Evolutionary conservation across 768 basidiomycete species (phyloP).

Genomic region (Rhodotorula toruloides): DNA sequence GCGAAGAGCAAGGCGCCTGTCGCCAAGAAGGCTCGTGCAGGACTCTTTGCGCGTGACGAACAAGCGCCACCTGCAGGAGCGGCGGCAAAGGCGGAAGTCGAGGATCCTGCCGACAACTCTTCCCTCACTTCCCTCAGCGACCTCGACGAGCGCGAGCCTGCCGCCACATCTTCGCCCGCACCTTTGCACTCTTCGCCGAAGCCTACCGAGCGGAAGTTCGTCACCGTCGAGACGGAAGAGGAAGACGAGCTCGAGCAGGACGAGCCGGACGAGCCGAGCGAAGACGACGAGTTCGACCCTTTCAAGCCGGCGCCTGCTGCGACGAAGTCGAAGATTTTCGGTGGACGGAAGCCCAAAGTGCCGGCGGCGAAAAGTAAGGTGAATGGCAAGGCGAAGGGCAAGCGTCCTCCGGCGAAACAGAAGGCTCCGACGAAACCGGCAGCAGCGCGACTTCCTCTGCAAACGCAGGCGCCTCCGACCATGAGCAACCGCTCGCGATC

Average conservation of each 20-base stretch:
- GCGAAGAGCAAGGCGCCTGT: not conserved
- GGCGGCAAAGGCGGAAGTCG: not conserved
- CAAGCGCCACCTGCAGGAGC: not conserved
- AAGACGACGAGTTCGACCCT: not conserved
- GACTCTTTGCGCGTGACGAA: not conserved
- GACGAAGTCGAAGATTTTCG: not conserved
- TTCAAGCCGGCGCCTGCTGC: not conserved
- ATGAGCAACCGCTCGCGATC: no score
- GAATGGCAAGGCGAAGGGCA: no score
- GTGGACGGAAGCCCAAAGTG: no score
- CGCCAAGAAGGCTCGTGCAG: not conserved
- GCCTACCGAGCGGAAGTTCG: no score
- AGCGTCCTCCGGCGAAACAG: no score
- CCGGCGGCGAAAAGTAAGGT: no score
- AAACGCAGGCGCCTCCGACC: not conserved
- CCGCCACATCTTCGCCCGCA: not conserved
- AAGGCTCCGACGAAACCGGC: no score
- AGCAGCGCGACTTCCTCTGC: not conserved
- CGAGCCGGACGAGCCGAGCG: not conserved
- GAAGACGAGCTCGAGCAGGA: not conserved
- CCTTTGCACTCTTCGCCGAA: not conserved
- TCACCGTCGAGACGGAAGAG: no score
- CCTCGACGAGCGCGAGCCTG: not conserved
- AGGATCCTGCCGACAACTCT: not conserved
- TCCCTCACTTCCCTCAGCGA: conserved; percentile 2